Evolutionary conservation across 108 stramenopile genomes (phyloP).

Genomic region (Chaetoceros tenuissimus): DNA sequence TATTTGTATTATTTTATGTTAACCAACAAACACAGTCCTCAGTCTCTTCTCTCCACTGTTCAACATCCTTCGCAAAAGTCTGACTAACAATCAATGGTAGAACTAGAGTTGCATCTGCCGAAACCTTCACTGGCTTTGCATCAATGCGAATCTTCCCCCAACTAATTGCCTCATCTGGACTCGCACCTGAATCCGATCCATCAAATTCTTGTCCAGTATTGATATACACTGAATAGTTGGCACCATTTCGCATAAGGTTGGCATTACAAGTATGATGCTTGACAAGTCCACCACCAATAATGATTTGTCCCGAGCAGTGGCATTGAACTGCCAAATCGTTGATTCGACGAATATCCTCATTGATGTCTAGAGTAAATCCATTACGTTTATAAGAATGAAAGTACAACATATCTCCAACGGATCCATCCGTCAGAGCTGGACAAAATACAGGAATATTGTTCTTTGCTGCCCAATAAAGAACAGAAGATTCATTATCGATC

Average conservation of each 20-base stretch:
- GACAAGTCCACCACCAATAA: conserved; percentile 96
- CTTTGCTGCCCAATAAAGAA: conserved; percentile 96
- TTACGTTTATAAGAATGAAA: conserved; percentile 98
- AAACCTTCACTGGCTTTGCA: conserved; percentile 94
- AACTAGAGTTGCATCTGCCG: conserved; percentile 91
- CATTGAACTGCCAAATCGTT: conserved; percentile 93
- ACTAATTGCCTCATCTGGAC: conserved; percentile 95
- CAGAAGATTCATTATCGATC: conserved; percentile 89
- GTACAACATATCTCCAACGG: conserved; percentile 98
- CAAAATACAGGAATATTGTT: conserved; percentile 98
- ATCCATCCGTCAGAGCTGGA: conserved; percentile 98
- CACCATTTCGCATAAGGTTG: conserved; percentile 98
- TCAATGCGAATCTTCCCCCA: conserved; percentile 97
- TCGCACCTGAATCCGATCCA: conserved; percentile 96
- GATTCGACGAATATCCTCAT: conserved; percentile 88
- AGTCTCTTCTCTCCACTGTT: conserved; percentile 58
- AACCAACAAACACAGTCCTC: conserved; percentile 63
- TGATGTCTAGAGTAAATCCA: conserved; percentile 92
- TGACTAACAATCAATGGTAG: conserved; percentile 95
- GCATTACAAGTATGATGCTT: conserved; percentile 99
- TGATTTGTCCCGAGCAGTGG: conserved; percentile 93
- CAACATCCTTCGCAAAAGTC: conserved; percentile 95
- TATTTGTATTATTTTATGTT: too few relatives aligned
- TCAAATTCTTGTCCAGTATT: conserved; percentile 98
- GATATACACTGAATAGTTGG: conserved; percentile 97